A percentile compares a stretch with the other conserved stretches of the same genome.
These are phyloP conservation scores for Arabidopsis lyrata DNA, from an alignment of 441 rosid species.

Conservation along the genomic window DNA sequence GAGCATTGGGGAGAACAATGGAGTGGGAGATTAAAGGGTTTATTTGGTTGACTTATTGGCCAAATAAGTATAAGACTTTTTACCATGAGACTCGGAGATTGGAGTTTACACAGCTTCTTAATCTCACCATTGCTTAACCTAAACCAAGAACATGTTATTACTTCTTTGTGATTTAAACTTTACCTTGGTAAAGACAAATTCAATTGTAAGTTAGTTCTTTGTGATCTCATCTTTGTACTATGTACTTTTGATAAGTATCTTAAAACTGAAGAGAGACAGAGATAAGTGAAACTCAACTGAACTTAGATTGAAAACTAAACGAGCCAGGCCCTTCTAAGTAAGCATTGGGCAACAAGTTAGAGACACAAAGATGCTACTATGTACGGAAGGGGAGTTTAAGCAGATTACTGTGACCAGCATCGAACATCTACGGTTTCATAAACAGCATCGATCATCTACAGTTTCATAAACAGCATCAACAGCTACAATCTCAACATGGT, in stretches of 20 bases:
- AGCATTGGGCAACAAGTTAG: conserved; percentile 21
- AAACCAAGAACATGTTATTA: not conserved
- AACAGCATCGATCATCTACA: conserved; percentile 72
- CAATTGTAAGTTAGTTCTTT: not conserved
- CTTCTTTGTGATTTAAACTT: not conserved
- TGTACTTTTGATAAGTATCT: not conserved
- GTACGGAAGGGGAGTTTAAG: conserved; percentile 22
- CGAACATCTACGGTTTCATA: conserved; percentile 58
- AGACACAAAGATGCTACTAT: conserved; percentile 25
- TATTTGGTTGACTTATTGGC: conserved; percentile 94
- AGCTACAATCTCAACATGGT: conserved; percentile 71
- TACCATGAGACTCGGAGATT: conserved; percentile 76
- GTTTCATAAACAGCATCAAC: conserved; percentile 76
- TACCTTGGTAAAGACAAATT: not conserved
- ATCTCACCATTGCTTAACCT: conserved; percentile 55
- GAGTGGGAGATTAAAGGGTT: conserved; percentile 84
- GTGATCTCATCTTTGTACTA: not conserved
- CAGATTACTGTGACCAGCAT: conserved; percentile 33
- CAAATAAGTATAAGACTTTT: conserved; percentile 70
- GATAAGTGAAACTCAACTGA: conserved; percentile 10
- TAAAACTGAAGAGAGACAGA: not conserved
- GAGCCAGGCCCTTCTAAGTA: conserved; percentile 4
- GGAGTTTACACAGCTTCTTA: conserved; percentile 69
- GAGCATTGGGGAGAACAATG: conserved; percentile 61
- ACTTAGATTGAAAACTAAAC: conserved; percentile 3